Base-by-base conservation (phyloP, 768 basidiomycete genomes). In the Trametes cubensis region DNA sequence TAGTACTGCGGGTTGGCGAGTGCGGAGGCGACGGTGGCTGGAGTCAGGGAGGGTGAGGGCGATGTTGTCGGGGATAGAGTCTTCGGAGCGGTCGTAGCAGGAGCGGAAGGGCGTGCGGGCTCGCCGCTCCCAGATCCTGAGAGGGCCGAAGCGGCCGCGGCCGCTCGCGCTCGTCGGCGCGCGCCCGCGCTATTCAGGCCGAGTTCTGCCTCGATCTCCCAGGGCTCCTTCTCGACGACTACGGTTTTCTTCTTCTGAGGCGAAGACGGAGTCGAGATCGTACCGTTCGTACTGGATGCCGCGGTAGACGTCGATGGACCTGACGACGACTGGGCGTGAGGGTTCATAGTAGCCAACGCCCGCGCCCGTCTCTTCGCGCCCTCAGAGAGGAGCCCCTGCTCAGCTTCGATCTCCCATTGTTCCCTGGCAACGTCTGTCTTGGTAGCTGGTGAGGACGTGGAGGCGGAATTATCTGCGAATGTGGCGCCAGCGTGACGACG, bases 361-460 rank as follows among this genome's bases (percentile, higher is more conserved):
- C 86, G 77, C 21, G 86, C 85, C 20, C 88, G 81, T 39, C 89
- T 77, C 66, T 81, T 83, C 18, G 86, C 89, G 20, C 89, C 91
- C 67, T 92, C 92, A 0, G 89, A 89, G 30, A 88, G 69, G 50
- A 92, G 70, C 0, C 89, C 89, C 61, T 86, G 86, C 68, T 92
- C 89, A 0, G 87, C 88, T 61, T 90, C 89, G 30, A 89, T 79
- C 66, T 92, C 91, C 90, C 90, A 92, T n/a, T 79, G 71, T 68
- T 92, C 91, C 68, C 89, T 91, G 13, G 78, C 68, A 0, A 80
- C 72, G 45, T 77, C 80, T 7, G 46, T 6, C 53, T 74, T 73
- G 5, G 65, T 57, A 7, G 18, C 47, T 4, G 50, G 10, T 20
- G 44, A 21, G 17, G 54, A 51, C 5, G 21, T 17, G 7, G 64